These are phyloP conservation scores for Myxozyma vanderwaltii DNA, from an alignment of 805 yeast species.

Conservation along the genomic window DNA sequence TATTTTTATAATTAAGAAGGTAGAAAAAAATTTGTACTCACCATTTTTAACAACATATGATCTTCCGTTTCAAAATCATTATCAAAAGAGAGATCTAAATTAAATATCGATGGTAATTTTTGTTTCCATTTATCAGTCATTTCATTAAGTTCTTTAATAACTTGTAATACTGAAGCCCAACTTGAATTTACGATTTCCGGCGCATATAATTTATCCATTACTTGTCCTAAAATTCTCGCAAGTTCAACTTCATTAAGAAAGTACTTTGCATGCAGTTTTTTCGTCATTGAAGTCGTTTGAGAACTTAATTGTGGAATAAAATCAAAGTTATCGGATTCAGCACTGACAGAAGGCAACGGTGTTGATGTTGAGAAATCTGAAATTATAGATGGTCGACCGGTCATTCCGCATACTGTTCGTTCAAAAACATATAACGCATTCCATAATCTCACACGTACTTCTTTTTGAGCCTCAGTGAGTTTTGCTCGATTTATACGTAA, in stretches of 20 bases:
- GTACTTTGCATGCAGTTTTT: conserved; percentile 6
- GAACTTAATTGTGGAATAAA: conserved; percentile 15
- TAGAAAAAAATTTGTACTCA: neutral
- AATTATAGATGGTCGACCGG: conserved; percentile 28
- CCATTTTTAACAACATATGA: conserved; percentile 15
- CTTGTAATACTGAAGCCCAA: conserved; percentile 11
- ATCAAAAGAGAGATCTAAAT: neutral
- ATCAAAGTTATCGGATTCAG: conserved; percentile 25
- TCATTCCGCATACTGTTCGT: conserved; percentile 18
- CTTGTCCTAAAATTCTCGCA: conserved; percentile 17
- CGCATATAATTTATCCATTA: conserved; percentile 22
- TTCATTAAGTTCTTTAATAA: conserved; percentile 16
- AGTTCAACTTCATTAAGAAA: conserved; percentile 17
- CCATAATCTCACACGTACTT: conserved; percentile 24
- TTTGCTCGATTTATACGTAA: conserved; percentile 11
- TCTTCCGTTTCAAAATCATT: conserved; percentile 2
- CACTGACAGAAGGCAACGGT: conserved; percentile 18
- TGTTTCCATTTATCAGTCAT: conserved; percentile 14
- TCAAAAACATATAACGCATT: conserved; percentile 26
- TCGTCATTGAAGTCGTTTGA: conserved; percentile 1
- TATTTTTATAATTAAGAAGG: neutral
- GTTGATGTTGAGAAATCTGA: conserved; percentile 13
- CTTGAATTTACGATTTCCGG: conserved; percentile 14
- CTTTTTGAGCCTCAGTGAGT: conserved; percentile 21
- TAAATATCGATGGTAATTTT: conserved; percentile 6